Base-by-base conservation (phyloP, 1,284 basidiomycete genomes). In the Volvariella surrecta region DNA sequence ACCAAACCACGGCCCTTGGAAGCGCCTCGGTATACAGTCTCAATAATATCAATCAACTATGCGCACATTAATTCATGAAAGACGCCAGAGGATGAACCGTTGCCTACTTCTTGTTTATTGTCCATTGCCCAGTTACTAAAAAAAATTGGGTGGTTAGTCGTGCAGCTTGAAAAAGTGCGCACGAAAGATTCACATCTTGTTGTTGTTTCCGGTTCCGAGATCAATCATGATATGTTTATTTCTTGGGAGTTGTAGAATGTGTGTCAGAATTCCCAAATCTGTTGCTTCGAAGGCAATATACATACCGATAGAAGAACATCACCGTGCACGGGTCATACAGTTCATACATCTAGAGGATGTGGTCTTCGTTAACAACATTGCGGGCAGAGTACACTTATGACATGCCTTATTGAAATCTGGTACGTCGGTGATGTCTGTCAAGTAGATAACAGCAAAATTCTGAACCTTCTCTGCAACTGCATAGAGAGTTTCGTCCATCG, bases 151-250 rank as follows among this genome's bases (percentile, higher is more conserved):
- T 28, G 11, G 11, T 28, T 28, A 28, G 24, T 11, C 6, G 6
- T 28, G 6, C 24, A 6, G 24, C 6, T 28, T 6, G 24, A 6
- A 11, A 28, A 28, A 6, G 11, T 6, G 11, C 6, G 24, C 24
- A 28, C 11, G 24, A 11, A 28, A 11, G 19, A 73, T 87, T 50
- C 49, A 91, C 89, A 97, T 96, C 70, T 99, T 99, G 70, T 99
- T 99, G 67, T 99, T 99, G 68, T 99, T 98, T 71, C 96, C 95
- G 40, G 95, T 99, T 11, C 95, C 94, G 53, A 97, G 69, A 79
- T 98, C 95, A 59, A 99, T 97, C 95, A 99, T 98, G 67, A 99
- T 99, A 59, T 99, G 95, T 63, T 99, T 96, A 68, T 97, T 97
- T 32, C 93, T 92, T 57, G 15, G 39, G 15, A 48, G 40, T 17